Evolutionary conservation across 2,329 filamentous ascomycete species (phyloP).

Genomic region (Monilinia aucupariae): DNA sequence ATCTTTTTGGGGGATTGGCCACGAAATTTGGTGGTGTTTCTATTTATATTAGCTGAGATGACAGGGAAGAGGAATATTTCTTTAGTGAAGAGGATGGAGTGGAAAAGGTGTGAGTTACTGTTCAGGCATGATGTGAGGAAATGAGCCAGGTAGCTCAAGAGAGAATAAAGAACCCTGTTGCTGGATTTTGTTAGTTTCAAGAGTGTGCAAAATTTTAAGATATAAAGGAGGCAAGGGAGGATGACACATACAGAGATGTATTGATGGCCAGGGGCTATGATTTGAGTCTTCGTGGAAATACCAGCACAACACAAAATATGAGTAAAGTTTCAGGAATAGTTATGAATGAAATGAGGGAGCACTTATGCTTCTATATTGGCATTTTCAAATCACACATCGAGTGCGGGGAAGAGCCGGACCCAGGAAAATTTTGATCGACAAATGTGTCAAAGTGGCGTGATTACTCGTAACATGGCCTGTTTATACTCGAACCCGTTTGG

Average conservation of each 20-base stretch:
- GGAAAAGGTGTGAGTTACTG: background rate
- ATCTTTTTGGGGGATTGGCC: background rate
- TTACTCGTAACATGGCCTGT: constrained; percentile 11
- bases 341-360: background rate
- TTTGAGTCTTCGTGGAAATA: background rate
- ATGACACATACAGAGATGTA: background rate
- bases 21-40: background rate
- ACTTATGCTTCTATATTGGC: background rate
- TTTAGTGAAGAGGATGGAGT: background rate
- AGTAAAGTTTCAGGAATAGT: background rate
- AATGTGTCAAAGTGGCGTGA: constrained; percentile 13
- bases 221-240: too few species aligned
- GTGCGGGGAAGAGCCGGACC: background rate
- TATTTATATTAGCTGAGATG: background rate
- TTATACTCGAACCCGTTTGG: background rate
- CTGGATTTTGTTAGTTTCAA: background rate
- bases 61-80: too few species aligned
- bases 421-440: background rate
- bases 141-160: too few species aligned
- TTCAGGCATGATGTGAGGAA: background rate
- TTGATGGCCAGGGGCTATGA: background rate
- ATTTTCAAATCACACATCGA: background rate
- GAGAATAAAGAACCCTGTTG: background rate
- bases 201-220: rapidly evolving
- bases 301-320: background rate